Base-by-base conservation (phyloP, 2,329 filamentous ascomycete species). In the Arthrobotrys conoides region DNA sequence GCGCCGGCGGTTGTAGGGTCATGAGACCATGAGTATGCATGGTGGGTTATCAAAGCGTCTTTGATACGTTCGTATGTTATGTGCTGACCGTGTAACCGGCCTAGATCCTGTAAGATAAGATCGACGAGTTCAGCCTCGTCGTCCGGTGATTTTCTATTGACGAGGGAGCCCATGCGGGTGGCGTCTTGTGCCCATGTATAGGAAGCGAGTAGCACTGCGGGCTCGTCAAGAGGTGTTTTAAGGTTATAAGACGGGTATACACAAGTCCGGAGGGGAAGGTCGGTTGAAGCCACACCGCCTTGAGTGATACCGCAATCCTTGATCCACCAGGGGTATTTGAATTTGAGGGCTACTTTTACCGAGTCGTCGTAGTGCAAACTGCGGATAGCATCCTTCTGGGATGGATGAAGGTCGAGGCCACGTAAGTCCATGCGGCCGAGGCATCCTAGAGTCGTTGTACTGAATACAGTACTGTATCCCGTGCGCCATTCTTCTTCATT, bases 181-280 rank as follows among this genome's bases (percentile, higher is more conserved):
- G 84, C 83, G 71, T 85, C 85, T 70, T 85, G 84, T 20, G 69
- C 72, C 84, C 84, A 85, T 0, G 83, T 83, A 71, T 85, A 86
- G 1, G 83, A 84, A n/a, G 77, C 81, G 1, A 86, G 80, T 5
- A 85, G 82, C 3, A 85, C 83, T 6, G 82, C 83, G 2, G 83
- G 80, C 9, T 81, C 66, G 9, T 80, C 63, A 16, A 0, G 9
- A 30, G 63, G 16, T 22, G 41, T 44, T 8, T 67, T 0, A 12
- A 61, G 18, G 66, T 84, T 84, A 80, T 84, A 85, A 0, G 83
- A 84, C 6, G 84, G 84, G 80, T 85, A 85, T 5, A 85, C 84
- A 66, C 81, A 83, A 5, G 77, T 82, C 14, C 84, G 82, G 22
- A 84, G 78, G 1, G 81, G 80, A 3, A 83, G 80, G 76, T 85